phyloP scores from a whole-genome alignment of 1,284 basidiomycete genomes.

The Cryptococcus sp. region DNA sequence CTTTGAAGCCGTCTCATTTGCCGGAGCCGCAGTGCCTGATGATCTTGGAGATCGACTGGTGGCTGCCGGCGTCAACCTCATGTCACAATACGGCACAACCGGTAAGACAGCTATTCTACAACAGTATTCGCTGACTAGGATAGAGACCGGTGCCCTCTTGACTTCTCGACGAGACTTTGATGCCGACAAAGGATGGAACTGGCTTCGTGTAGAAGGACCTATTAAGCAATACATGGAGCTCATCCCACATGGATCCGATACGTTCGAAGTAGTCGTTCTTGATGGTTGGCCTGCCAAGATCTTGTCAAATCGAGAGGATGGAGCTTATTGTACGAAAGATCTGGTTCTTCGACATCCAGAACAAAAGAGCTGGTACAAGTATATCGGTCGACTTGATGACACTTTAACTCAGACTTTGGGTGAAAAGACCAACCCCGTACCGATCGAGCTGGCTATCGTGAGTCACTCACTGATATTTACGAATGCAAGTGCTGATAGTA shows the following conservation, averaged over 20 bases:
- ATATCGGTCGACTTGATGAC: constrained; percentile 60
- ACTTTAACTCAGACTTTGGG: constrained; percentile 52
- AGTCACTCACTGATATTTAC: constrained; percentile 7
- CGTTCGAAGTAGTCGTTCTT: constrained; percentile 56
- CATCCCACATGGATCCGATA: constrained; percentile 50
- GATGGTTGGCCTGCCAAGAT: constrained; percentile 59
- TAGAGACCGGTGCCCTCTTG: constrained; percentile 43
- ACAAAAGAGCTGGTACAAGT: constrained; percentile 53
- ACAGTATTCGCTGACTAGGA: background rate
- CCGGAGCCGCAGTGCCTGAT: constrained; percentile 48
- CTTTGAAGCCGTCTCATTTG: constrained; percentile 55
- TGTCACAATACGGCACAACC: constrained; percentile 56
- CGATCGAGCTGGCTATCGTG: constrained; percentile 45
- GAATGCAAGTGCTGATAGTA: background rate
- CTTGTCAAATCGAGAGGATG: constrained; percentile 57
- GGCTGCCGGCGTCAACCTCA: constrained; percentile 54
- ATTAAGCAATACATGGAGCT: constrained; percentile 52
- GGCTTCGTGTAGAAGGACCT: constrained; percentile 51
- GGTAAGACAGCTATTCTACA: constrained; percentile 14
- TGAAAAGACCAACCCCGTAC: constrained; percentile 58
- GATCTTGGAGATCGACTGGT: constrained; percentile 58
- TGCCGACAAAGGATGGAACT: constrained; percentile 60
- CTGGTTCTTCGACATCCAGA: constrained; percentile 54
- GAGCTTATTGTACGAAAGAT: constrained; percentile 60
- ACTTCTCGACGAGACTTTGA: constrained; percentile 54